Evolutionary conservation across 1,284 basidiomycete species (phyloP), one percentile per base, ranked within the genome.

Genomic region (Ganoderma multipileum): DNA sequence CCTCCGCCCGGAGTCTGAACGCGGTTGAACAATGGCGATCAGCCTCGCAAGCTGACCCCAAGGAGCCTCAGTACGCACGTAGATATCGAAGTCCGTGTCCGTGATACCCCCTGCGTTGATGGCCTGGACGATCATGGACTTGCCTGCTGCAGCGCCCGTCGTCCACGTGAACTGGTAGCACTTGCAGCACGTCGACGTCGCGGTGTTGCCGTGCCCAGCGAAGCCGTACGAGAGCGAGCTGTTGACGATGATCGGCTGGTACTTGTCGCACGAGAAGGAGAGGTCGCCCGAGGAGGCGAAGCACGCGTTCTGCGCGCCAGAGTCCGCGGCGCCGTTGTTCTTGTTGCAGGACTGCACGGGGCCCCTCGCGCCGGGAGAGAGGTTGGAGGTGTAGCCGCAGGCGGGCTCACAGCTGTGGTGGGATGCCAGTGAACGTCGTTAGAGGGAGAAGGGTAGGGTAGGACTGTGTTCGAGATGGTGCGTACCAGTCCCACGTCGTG

Each of bases 91-190:
- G 50, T 74, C 73, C 28, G 63, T 65, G 50, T 70, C 73, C 4
- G 72, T 73, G 41, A 72, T 74, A 63, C 69, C 69, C 61, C 75
- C 75, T 33, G 74, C 74, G 61, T 75, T 75, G 66, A 75, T 73
- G 16, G 75, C 72, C 55, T 75, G 75, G 38, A 76, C 69, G 60
- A 76, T 72, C 71, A 76, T 72, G 14, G 66, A 72, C 70, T 76
- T 75, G 18, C 74, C 75, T 14, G 38, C 44, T 14, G 47, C 74
- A 3, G 75, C 72, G 20, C 71, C 72, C 16, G 69, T 68, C 36
- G 74, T 76, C 70, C 73, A 75, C 9, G 74, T 73, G 65, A 75
- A 72, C 64, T 76, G 63, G 64, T 71, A 76, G 63, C 73, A 76
- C 68, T 71, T 71, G 71, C 73, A 76, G 65, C 73, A 74, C 23